Percentiles rank a stretch among this genome's conserved stretches.
phyloP scores from a whole-genome alignment of 495 filamentous ascomycete genomes.

The Trichocladium antarcticum region DNA sequence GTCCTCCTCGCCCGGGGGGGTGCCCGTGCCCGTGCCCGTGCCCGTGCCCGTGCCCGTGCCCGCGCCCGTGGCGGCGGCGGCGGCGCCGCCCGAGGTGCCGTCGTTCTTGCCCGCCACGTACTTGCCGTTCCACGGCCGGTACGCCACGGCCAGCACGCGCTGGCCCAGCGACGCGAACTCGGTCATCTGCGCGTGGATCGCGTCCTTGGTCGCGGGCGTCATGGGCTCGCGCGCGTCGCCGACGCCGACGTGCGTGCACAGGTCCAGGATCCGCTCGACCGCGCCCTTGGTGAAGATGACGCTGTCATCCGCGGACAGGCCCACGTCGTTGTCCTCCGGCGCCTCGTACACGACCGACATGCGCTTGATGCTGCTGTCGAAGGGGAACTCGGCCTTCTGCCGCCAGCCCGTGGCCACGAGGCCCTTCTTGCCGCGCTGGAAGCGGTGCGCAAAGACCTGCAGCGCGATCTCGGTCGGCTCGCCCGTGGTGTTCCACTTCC shows the following conservation, averaged over 20 bases:
- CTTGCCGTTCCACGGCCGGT: slow-evolving; percentile 29
- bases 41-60: too few species aligned
- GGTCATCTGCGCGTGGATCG: slow-evolving; percentile 54
- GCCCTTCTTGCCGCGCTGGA: slow-evolving; percentile 47
- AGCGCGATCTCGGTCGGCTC: slow-evolving; percentile 80
- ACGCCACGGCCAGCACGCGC: slow-evolving; percentile 66
- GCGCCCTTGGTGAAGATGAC: slow-evolving; percentile 71
- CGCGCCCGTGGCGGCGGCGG: slow-evolving; percentile 6
- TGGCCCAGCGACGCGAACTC: slow-evolving; percentile 64
- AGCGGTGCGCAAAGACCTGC: slow-evolving; percentile 66
- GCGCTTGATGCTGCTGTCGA: slow-evolving; percentile 70
- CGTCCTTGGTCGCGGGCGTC: slow-evolving; percentile 48
- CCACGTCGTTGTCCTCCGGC: slow-evolving; percentile 20
- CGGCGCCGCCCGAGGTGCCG: background rate
- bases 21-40: too few species aligned
- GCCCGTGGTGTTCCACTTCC: slow-evolving; percentile 61
- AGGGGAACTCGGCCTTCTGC: slow-evolving; percentile 64
- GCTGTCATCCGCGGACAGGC: slow-evolving; percentile 25
- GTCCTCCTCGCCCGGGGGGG: slow-evolving; percentile 24
- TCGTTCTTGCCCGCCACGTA: slow-evolving; percentile 7
- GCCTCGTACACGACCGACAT: slow-evolving; percentile 66
- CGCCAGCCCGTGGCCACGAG: slow-evolving; percentile 46
- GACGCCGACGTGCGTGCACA: slow-evolving; percentile 51
- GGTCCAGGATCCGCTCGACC: slow-evolving; percentile 64
- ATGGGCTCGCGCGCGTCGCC: slow-evolving; percentile 41